Conservation (phyloP, 225 moss, liverwort and hornwort species). For the Ulota crispa region DNA sequence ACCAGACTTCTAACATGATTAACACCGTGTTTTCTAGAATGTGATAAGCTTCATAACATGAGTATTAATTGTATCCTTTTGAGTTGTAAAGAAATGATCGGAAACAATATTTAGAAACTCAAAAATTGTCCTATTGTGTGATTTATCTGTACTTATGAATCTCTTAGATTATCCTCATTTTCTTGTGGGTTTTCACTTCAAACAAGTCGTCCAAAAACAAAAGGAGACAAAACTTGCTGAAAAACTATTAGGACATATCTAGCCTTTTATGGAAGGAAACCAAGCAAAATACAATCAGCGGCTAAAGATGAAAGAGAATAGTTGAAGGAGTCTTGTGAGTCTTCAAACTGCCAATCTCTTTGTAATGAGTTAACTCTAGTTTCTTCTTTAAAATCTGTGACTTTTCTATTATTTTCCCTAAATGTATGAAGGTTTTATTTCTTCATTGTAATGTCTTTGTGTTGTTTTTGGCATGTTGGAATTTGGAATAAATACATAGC, state of each 20-base stretch:
- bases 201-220: constrained; percentile 56
- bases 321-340: constrained; percentile 36
- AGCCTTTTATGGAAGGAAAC: constrained; percentile 37
- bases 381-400: neutral
- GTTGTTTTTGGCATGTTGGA: constrained; percentile 11
- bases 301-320: constrained; percentile 28
- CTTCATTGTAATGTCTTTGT: neutral
- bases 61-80: neutral
- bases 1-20: neutral
- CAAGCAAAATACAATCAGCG: constrained; percentile 44
- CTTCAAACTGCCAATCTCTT: neutral
- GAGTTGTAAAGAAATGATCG: neutral
- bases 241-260: constrained; percentile 39
- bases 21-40: no score
- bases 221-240: constrained; percentile 59
- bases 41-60: neutral
- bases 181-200: neutral
- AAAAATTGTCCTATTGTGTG: no score
- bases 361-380: neutral
- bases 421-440: neutral
- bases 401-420: neutral
- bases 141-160: no score
- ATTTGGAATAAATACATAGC: constrained; percentile 38
- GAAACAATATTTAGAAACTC: neutral
- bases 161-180: no score